Percentiles rank a stretch among this genome's conserved stretches.
phyloP scores from a whole-genome alignment of 1,284 basidiomycete species.

The Rhodotorula sp. region DNA sequence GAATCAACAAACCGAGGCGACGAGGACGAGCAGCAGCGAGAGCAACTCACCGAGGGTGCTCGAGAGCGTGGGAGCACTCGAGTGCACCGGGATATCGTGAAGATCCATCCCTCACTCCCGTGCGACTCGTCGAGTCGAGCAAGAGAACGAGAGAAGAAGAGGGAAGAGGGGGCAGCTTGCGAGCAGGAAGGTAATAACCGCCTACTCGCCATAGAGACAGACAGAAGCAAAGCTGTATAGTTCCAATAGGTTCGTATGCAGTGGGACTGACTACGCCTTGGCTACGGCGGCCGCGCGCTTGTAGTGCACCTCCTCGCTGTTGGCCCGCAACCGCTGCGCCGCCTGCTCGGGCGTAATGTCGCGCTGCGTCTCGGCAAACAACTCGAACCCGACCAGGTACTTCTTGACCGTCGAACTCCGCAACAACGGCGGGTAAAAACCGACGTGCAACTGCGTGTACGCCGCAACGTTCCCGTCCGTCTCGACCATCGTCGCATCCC shows the following conservation, averaged over 20 bases:
- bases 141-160: not conserved
- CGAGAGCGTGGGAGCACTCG: not conserved
- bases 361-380: constrained; percentile 87
- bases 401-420: constrained; percentile 80
- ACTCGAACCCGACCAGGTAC: constrained; percentile 87
- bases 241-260: too few relatives aligned
- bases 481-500: constrained; percentile 46
- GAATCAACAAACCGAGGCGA: not conserved
- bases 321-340: constrained; percentile 61
- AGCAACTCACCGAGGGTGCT: not conserved
- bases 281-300: constrained; percentile 7
- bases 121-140: not conserved
- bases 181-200: too few relatives aligned
- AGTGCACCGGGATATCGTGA: not conserved
- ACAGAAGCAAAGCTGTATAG: too few relatives aligned
- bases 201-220: not conserved
- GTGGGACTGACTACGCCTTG: too few relatives aligned
- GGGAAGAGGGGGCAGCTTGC: not conserved
- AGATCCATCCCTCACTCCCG: not conserved
- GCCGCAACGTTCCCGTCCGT: constrained; percentile 45
- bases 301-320: constrained; percentile 59
- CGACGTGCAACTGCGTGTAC: constrained; percentile 76
- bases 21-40: not conserved
- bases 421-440: constrained; percentile 84
- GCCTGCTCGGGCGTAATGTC: constrained; percentile 90